phyloP scores from a whole-genome alignment of 1,284 basidiomycete genomes.

The Leccinum pachyderme region DNA sequence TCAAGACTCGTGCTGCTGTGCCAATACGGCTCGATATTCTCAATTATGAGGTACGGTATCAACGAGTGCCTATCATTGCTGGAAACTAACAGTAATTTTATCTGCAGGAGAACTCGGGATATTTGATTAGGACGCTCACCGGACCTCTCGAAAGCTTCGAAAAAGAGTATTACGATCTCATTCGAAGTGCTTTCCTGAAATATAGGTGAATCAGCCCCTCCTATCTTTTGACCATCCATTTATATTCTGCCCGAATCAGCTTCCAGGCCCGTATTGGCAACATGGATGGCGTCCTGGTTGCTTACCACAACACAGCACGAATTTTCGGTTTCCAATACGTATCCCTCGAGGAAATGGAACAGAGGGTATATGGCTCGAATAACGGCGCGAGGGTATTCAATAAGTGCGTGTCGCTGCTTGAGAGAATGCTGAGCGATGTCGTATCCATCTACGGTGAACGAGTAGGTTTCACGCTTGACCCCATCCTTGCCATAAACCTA shows the following conservation, averaged over 20 bases:
- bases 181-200: conserved; percentile 92
- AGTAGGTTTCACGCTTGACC: conserved; percentile 39
- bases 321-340: conserved; percentile 97
- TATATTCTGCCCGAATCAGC: conserved; percentile 35
- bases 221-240: background rate
- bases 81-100: background rate
- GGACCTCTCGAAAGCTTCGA: conserved; percentile 80
- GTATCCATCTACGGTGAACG: conserved; percentile 63
- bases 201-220: conserved; percentile 59
- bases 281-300: conserved; percentile 96
- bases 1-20: conserved; percentile 90
- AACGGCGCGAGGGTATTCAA: conserved; percentile 77
- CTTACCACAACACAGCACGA: conserved; percentile 89
- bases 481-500: background rate
- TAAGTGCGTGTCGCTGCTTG: conserved; percentile 74
- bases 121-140: conserved; percentile 61
- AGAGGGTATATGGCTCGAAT: conserved; percentile 59
- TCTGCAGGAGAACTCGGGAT: conserved; percentile 69
- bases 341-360: conserved; percentile 85
- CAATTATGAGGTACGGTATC: conserved; percentile 67
- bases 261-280: conserved; percentile 96
- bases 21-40: conserved; percentile 85
- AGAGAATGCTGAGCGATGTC: conserved; percentile 65
- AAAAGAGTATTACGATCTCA: conserved; percentile 88
- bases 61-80: background rate